A percentile compares a stretch with the other conserved stretches of the same genome.
These are phyloP conservation scores for Metschnikowia cerradonensis DNA, from an alignment of 805 yeast species.

Conservation along the genomic window DNA sequence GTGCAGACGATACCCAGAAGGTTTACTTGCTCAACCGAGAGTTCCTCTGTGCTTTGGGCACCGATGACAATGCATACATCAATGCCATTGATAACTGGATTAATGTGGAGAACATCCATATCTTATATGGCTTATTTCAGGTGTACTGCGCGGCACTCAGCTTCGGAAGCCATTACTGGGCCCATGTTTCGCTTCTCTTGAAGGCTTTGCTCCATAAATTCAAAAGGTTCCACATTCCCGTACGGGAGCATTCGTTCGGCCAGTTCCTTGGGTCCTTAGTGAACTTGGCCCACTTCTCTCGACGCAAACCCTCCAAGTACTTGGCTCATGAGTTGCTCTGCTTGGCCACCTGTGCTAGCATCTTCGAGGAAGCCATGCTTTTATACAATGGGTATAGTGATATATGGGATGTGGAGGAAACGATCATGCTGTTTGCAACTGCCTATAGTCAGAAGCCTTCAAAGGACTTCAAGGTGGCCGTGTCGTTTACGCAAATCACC, in stretches of 20 bases:
- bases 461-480: background rate
- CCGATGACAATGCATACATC: constrained; percentile 16
- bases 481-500: constrained; percentile 4
- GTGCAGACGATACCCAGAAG: constrained; percentile 20
- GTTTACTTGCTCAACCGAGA: constrained; percentile 26
- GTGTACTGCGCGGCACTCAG: constrained; percentile 25
- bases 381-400: constrained; percentile 38
- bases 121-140: constrained; percentile 28
- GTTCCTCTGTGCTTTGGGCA: constrained; percentile 19
- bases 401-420: constrained; percentile 9
- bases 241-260: constrained; percentile 20
- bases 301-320: constrained; percentile 1
- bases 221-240: constrained; percentile 17
- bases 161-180: constrained; percentile 26
- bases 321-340: constrained; percentile 8
- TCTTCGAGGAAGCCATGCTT: constrained; percentile 18
- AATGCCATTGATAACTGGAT: constrained; percentile 23
- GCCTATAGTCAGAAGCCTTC: background rate
- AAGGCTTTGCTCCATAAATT: constrained; percentile 18
- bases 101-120: constrained; percentile 15
- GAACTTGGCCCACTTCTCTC: constrained; percentile 6
- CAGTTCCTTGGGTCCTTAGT: constrained; percentile 22
- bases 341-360: constrained; percentile 3
- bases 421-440: constrained; percentile 7
- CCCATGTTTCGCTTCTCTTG: constrained; percentile 22